Evolutionary conservation across 192 early-diverging fungal species (phyloP), one percentile per base, ranked within the genome.

Genomic region (Coemansia sp.): DNA sequence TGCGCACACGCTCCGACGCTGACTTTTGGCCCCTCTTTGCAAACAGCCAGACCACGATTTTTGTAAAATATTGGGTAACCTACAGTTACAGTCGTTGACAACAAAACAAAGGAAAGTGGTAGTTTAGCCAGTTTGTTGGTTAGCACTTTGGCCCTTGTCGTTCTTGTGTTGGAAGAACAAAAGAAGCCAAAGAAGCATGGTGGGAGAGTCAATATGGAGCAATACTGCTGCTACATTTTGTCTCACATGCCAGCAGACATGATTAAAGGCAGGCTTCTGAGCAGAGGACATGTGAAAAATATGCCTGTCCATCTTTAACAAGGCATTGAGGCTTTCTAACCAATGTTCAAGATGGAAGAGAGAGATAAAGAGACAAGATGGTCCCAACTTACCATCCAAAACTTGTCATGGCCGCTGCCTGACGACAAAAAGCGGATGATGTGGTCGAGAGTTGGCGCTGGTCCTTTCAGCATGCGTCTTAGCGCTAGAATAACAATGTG

Each of bases 1-100:
- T 93, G 51, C 74, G 70, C 71, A 97, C 82, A 25, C 91, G 88
- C 68, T 86, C 67, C 7, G 91, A 90, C 12, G 90, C 73, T 15
- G 88, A 86, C 30, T 80, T 81, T 25, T 75, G 72, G 25, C 86
- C 80, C 21, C 77, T 74, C 72, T 84, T 82, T 61, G 88, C 83
- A 43, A 90, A 79, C 58, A 85, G 82, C 91, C 92, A 94, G 48
- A 92, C 87, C 6, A 96, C 59, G 58, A 99, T 86, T 82, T 96
- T 97, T 51, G 93, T 92, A 73, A 87, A 86, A 76, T 97, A 99
- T 85, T 95, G 93, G 40, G 94, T 81, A 39, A 94, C 83, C 95
- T 95, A 86, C 35, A 20, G 39, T n/a, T n/a, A n/a, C n/a, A n/a
- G n/a, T n/a, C n/a, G n/a, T n/a, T n/a, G n/a, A n/a, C n/a, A n/a